Evolutionary conservation across 139 green algal species (phyloP), one percentile per base, ranked within the genome.

Genomic region (Chlorella vulgaris): DNA sequence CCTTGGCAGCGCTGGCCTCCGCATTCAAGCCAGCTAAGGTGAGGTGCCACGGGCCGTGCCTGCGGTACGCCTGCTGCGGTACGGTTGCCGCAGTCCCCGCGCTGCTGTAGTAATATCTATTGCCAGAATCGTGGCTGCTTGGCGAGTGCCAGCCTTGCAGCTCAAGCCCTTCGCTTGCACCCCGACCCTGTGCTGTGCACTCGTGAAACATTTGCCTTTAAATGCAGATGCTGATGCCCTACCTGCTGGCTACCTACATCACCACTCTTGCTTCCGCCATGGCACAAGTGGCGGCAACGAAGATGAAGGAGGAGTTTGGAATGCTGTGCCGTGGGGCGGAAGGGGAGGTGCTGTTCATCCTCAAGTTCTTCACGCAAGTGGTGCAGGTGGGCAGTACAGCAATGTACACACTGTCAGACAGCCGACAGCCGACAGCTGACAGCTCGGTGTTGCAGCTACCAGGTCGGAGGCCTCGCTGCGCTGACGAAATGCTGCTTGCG

Each of bases 151-250:
- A n/a, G n/a, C n/a, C n/a, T n/a, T n/a, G n/a, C n/a, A n/a, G n/a
- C n/a, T n/a, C n/a, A n/a, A n/a, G n/a, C n/a, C n/a, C n/a, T n/a
- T n/a, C n/a, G n/a, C n/a, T n/a, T n/a, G n/a, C n/a, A n/a, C n/a
- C n/a, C n/a, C n/a, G n/a, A n/a, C n/a, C n/a, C n/a, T n/a, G n/a
- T n/a, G n/a, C n/a, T n/a, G n/a, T n/a, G n/a, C n/a, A n/a, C n/a
- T n/a, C n/a, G n/a, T n/a, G n/a, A n/a, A n/a, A n/a, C n/a, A n/a
- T n/a, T n/a, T n/a, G n/a, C n/a, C n/a, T n/a, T n/a, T n/a, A n/a
- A n/a, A n/a, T n/a, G n/a, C 71, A 78, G 71, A 33, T 51, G 6
- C 33, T 78, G 50, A 62, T 83, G 28, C 78, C 78, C 10, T 69
- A 43, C n/a, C 47, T 18, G 4, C n/a, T 39, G 3, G n/a, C 24